phyloP scores from a whole-genome alignment of 257 asterid genomes.

The Solanum etuberosum region DNA sequence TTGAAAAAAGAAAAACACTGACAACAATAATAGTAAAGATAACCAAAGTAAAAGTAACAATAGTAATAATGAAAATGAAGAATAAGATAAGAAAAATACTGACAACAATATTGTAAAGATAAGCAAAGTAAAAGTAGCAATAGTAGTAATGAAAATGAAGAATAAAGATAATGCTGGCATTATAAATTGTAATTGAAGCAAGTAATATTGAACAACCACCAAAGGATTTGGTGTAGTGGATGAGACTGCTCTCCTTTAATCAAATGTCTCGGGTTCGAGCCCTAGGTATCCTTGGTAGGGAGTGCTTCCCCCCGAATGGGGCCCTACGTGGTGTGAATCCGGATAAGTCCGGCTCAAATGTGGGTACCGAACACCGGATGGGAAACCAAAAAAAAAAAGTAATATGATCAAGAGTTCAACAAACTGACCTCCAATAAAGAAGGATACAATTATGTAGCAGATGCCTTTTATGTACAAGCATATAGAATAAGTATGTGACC shows the following conservation, averaged over 20 bases:
- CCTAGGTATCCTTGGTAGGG: neutral
- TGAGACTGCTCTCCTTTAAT: neutral
- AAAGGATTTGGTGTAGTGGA: neutral
- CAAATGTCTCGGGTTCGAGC: neutral
- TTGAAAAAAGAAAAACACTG: neutral
- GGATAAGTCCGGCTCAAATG: neutral
- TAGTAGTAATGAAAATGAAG: neutral
- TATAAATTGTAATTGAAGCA: neutral
- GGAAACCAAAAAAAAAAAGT: neutral
- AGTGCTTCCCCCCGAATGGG: neutral
- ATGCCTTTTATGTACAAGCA: neutral
- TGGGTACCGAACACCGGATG: neutral
- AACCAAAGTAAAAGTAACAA: neutral
- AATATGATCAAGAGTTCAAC: neutral
- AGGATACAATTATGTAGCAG: neutral
- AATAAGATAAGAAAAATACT: neutral
- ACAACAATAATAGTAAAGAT: neutral
- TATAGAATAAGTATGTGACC: neutral
- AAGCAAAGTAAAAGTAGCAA: neutral
- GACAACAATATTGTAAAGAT: neutral
- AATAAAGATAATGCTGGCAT: neutral
- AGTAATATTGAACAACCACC: neutral
- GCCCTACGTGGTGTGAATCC: neutral
- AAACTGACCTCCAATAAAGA: neutral
- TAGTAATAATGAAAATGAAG: neutral